Conservation (phyloP, 192 early-diverging fungal genomes). For the Dissophora ornata region DNA sequence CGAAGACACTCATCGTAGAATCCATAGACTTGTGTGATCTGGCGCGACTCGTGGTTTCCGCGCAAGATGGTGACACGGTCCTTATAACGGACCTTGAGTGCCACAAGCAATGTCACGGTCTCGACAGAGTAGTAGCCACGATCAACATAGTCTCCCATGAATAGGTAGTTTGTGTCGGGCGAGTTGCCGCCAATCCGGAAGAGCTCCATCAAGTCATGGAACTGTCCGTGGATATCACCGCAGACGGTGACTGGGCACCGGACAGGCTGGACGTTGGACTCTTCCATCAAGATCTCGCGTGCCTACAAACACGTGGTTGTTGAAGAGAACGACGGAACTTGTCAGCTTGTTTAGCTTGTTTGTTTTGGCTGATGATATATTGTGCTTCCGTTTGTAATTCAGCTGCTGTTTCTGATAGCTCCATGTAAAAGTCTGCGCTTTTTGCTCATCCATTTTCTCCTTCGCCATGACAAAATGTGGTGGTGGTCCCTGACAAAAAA, state of each 20-base stretch:
- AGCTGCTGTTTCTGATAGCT: no score
- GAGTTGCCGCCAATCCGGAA: conserved; percentile 97
- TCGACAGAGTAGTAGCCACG: conserved; percentile 99
- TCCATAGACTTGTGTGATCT: conserved; percentile 99
- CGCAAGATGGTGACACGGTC: conserved; percentile 96
- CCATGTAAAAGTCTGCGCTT: no score
- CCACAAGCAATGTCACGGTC: conserved; percentile 94
- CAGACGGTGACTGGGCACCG: conserved; percentile 96
- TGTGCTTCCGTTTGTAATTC: no score
- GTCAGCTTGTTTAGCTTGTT: no score
- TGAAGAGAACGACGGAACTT: no score
- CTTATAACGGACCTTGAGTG: conserved; percentile 93
- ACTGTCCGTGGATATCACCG: conserved; percentile 99
- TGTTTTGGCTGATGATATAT: no score
- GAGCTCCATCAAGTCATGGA: conserved; percentile 96
- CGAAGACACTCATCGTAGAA: conserved; percentile 99
- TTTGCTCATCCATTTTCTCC: no score
- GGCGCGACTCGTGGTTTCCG: conserved; percentile 98
- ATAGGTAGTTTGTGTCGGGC: conserved; percentile 97
- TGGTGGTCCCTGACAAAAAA: no score
- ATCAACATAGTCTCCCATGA: conserved; percentile 99
- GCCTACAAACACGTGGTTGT: conserved; percentile 65
- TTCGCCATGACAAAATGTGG: no score
- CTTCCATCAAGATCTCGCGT: conserved; percentile 94
- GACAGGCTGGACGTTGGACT: conserved; percentile 98